phyloP scores from a whole-genome alignment of 345 rosid genomes.

The Psidium friedrichsthalianum region DNA sequence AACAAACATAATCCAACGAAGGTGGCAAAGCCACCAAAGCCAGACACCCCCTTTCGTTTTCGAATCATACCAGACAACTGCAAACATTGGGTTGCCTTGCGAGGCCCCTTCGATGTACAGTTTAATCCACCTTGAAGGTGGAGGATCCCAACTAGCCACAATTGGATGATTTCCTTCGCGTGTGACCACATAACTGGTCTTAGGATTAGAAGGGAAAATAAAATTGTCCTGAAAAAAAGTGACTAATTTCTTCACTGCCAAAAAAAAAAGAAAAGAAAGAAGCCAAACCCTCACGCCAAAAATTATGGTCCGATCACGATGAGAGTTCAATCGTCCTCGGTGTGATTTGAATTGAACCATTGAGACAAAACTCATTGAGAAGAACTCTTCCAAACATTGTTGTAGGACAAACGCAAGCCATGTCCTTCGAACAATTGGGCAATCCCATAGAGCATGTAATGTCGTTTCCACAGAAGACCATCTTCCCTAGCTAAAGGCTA shows the following conservation, averaged over 20 bases:
- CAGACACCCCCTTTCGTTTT: not conserved
- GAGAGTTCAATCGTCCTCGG: rapidly evolving
- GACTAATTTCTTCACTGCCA: no score
- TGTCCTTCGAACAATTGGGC: not conserved
- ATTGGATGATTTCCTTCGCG: not conserved
- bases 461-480: not conserved
- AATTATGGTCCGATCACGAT: not conserved
- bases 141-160: not conserved
- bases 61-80: not conserved
- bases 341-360: not conserved
- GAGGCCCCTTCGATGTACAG: not conserved
- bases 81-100: not conserved
- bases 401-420: not conserved
- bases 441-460: no score
- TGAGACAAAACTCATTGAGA: not conserved
- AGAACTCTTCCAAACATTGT: not conserved
- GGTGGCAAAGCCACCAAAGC: not conserved
- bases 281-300: no score
- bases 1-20: not conserved
- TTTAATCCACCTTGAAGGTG: not conserved
- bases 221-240: no score
- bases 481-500: not conserved
- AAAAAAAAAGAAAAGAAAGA: no score
- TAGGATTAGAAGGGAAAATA: no score
- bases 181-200: no score